Evolutionary conservation across 2,329 filamentous ascomycete genomes (phyloP).

Genomic region (Stemphylium beticola): DNA sequence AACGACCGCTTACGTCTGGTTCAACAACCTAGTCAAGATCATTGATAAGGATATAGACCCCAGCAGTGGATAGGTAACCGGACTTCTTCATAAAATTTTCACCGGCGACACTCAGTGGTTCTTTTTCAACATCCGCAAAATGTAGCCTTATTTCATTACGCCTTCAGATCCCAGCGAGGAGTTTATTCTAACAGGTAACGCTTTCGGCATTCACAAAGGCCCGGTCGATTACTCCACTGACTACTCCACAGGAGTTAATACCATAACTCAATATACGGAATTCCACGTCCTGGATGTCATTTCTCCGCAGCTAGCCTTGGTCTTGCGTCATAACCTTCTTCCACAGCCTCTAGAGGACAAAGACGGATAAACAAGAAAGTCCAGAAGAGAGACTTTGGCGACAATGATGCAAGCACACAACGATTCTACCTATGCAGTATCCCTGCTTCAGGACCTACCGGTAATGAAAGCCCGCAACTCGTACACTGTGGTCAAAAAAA

Average conservation of each 20-base stretch:
- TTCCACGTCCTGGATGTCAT: neutral
- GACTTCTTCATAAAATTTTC: constrained; percentile 11
- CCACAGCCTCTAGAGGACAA: neutral
- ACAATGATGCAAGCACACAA: neutral
- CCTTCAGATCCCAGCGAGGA: neutral
- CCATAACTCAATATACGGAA: neutral
- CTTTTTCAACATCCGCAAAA: too few relatives aligned
- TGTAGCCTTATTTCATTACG: neutral
- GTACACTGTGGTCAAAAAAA: neutral
- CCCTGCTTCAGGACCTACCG: constrained; percentile 18
- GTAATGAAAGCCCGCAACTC: constrained; percentile 14
- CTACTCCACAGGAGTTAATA: neutral
- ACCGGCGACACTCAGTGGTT: too few relatives aligned
- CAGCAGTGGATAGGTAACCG: constrained; percentile 30
- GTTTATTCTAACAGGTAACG: neutral
- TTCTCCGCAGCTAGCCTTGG: neutral
- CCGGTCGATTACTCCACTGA: neutral
- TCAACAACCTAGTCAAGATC: constrained; percentile 42
- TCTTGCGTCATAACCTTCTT: neutral
- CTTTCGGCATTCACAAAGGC: neutral
- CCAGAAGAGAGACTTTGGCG: neutral
- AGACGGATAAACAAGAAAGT: neutral
- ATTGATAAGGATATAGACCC: constrained; percentile 13
- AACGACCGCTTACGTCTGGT: constrained; percentile 44
- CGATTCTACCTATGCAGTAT: constrained; percentile 1